phyloP scores from a whole-genome alignment of 2,329 filamentous ascomycete genomes.

The Sphaceloma murrayae region DNA sequence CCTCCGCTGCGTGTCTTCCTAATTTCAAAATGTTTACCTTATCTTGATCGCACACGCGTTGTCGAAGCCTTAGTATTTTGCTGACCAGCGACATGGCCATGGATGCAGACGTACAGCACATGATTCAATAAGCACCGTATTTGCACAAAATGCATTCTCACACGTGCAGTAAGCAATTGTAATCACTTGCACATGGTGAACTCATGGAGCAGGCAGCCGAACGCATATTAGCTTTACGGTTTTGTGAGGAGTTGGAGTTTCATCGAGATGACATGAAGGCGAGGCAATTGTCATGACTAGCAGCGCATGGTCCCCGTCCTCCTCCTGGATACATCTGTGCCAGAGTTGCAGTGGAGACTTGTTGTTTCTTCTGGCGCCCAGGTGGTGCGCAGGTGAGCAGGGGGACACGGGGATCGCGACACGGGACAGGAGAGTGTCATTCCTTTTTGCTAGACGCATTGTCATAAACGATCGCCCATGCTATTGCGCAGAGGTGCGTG shows the following conservation, averaged over 20 bases:
- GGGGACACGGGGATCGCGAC: neutral
- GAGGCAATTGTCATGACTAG: constrained; percentile 5
- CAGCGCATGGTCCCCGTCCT: neutral
- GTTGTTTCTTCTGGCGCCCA: constrained; percentile 13
- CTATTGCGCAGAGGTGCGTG: no score
- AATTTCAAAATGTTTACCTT: no score
- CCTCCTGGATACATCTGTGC: no score
- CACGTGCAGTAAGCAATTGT: constrained; percentile 5
- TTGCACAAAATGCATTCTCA: neutral
- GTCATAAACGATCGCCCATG: constrained; percentile 9
- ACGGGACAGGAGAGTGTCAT: constrained; percentile 12
- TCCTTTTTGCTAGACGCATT: constrained; percentile 9
- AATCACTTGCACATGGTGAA: neutral
- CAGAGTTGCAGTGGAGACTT: no score
- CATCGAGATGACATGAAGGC: constrained; percentile 2
- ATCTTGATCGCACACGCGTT: no score
- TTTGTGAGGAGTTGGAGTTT: constrained; percentile 5
- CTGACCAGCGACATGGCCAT: no score
- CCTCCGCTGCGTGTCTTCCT: no score
- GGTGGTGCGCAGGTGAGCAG: neutral
- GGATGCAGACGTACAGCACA: neutral
- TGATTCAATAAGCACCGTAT: neutral
- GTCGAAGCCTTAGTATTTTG: no score
- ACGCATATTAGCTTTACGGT: constrained; percentile 6
- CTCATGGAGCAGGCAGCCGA: neutral